Conservation (phyloP, 345 rosid species). For the Rhodamnia rubescens region DNA sequence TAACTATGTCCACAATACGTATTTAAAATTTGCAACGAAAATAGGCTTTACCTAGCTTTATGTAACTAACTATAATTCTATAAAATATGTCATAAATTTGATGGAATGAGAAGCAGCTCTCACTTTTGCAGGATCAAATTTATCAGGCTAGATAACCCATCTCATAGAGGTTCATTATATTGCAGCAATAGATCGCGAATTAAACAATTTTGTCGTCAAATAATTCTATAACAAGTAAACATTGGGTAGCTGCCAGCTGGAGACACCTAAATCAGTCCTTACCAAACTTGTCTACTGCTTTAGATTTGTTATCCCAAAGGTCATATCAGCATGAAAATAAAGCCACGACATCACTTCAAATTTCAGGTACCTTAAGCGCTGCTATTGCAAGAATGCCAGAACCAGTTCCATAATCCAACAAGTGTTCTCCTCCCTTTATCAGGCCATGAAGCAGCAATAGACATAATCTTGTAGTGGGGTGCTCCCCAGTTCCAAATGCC, state of each 20-base stretch:
- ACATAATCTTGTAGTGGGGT: slow-evolving; percentile 68
- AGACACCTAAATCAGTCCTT: neutral
- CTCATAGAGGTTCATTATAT: neutral
- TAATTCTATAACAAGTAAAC: neutral
- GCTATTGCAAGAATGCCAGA: slow-evolving; percentile 90
- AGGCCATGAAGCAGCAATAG: slow-evolving; percentile 42
- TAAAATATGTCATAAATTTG: neutral
- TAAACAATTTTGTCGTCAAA: neutral
- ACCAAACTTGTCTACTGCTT: neutral
- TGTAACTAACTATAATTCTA: neutral
- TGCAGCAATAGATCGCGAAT: neutral
- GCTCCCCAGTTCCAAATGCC: slow-evolving; percentile 95
- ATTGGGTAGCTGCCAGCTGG: neutral
- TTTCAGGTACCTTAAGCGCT: slow-evolving; percentile 56
- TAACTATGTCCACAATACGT: slow-evolving; percentile 24
- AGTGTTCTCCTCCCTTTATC: slow-evolving; percentile 64
- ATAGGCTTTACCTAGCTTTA: neutral
- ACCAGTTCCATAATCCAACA: slow-evolving; percentile 91
- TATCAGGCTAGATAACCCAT: neutral
- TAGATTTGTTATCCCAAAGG: neutral
- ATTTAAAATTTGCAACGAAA: neutral
- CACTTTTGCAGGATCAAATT: neutral
- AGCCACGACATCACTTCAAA: neutral
- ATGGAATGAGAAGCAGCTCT: neutral
- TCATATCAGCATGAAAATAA: neutral